These are phyloP conservation scores for Termitomyces sp. DNA, from an alignment of 768 basidiomycete species.

Conservation along the genomic window DNA sequence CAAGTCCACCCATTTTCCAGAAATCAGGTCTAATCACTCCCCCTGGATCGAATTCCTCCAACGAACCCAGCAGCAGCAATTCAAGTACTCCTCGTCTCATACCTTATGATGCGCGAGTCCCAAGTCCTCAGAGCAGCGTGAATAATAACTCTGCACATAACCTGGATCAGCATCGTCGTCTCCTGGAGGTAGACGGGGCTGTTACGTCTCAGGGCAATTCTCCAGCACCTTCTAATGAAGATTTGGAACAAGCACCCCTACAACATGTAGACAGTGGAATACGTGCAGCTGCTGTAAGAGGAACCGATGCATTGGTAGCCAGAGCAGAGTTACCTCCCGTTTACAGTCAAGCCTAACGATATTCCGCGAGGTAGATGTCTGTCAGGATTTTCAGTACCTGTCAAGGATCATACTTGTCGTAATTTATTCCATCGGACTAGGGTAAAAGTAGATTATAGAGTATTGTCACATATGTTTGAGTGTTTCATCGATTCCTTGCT, in stretches of 20 bases:
- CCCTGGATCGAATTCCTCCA: slow-evolving; percentile 3
- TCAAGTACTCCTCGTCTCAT: not conserved
- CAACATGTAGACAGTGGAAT: slow-evolving; percentile 5
- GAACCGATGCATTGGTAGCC: not conserved
- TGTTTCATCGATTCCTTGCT: not conserved
- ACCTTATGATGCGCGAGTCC: not conserved
- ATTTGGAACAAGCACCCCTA: not conserved
- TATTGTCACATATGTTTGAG: not conserved
- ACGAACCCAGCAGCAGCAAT: slow-evolving; percentile 5
- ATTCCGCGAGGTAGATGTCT: not conserved
- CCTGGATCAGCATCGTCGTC: not conserved
- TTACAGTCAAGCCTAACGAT: slow-evolving; percentile 2
- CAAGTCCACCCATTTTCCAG: slow-evolving; percentile 1
- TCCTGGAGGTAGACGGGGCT: not conserved
- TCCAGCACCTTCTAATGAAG: not conserved
- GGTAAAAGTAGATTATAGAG: not conserved
- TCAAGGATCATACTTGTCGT: not conserved
- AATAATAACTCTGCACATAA: not conserved
- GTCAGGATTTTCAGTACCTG: not conserved
- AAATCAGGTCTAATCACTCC: slow-evolving; percentile 1
- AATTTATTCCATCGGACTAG: not conserved
- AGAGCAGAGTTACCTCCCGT: slow-evolving; percentile 6
- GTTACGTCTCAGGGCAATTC: not conserved
- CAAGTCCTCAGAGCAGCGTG: not conserved
- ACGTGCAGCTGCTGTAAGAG: not conserved